These are phyloP conservation scores for Tetrapyrgos nigripes DNA, from an alignment of 1,284 basidiomycete genomes.

Conservation along the genomic window DNA sequence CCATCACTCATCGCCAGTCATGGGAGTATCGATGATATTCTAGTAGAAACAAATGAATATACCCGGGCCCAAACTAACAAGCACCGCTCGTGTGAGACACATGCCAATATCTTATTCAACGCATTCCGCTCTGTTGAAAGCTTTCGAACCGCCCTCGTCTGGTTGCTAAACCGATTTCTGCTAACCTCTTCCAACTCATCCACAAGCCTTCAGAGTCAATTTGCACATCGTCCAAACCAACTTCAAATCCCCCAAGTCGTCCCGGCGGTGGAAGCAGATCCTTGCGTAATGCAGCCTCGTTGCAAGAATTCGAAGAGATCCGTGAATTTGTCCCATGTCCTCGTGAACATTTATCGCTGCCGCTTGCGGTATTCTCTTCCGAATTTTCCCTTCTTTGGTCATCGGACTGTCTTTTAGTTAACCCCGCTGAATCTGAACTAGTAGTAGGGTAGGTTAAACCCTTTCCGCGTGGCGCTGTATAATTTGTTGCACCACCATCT, in stretches of 20 bases:
- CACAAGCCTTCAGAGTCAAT: slow-evolving; percentile 1
- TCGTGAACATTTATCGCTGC: neutral
- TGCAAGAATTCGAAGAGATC: neutral
- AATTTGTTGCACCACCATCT: neutral
- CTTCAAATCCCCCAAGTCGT: neutral
- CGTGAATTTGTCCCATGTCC: neutral
- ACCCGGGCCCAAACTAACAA: neutral
- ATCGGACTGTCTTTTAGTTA: neutral
- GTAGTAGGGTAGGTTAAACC: neutral
- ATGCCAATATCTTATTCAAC: neutral
- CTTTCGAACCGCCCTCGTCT: slow-evolving; percentile 1
- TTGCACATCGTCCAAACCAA: slow-evolving; percentile 7
- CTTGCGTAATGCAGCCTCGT: neutral
- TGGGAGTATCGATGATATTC: neutral
- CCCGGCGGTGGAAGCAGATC: neutral
- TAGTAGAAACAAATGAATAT: neutral
- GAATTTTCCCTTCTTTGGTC: neutral
- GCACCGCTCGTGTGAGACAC: neutral
- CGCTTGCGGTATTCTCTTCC: slow-evolving; percentile 3
- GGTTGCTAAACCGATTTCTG: slow-evolving; percentile 3
- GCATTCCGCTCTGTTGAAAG: neutral
- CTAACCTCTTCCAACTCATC: slow-evolving; percentile 12
- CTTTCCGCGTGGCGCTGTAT: neutral
- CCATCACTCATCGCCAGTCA: neutral
- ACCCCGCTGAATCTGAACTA: neutral